Evolutionary conservation across 179 eudicot species (phyloP).

Genomic region (Beta lomatogona): DNA sequence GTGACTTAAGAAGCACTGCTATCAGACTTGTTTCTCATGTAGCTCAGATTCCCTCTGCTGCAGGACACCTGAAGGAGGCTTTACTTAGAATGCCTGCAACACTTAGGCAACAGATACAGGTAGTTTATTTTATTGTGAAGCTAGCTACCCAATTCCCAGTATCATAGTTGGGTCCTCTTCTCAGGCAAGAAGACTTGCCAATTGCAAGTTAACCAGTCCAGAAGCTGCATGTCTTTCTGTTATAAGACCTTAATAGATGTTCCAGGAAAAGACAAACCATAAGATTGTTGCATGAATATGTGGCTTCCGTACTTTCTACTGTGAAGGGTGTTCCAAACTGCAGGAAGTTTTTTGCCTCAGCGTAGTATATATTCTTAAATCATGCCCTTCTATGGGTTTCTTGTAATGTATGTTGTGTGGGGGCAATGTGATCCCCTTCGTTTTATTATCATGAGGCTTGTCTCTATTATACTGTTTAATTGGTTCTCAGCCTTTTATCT

Average conservation of each 20-base stretch:
- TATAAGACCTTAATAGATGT: background rate
- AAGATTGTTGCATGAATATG: background rate
- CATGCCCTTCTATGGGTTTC: background rate
- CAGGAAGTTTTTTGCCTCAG: background rate
- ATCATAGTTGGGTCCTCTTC: background rate
- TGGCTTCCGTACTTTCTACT: background rate
- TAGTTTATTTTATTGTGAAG: constrained; percentile 26
- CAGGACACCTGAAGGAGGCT: constrained; percentile 66
- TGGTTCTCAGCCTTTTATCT: background rate
- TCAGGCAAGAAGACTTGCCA: background rate
- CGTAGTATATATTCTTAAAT: background rate
- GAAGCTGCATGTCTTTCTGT: background rate
- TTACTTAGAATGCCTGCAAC: constrained; percentile 72
- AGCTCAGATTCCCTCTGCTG: constrained; percentile 83
- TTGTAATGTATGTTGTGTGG: background rate
- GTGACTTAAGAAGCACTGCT: constrained; percentile 60
- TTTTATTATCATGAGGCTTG: background rate
- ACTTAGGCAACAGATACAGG: constrained; percentile 90
- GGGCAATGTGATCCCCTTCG: background rate
- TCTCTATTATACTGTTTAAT: background rate
- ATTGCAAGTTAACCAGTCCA: background rate
- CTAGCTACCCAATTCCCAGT: constrained; percentile 1
- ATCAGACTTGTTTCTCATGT: constrained; percentile 80
- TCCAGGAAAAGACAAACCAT: background rate
- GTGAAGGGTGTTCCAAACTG: background rate